phyloP scores from a whole-genome alignment of 2,329 filamentous ascomycete species.

The Paracamarosporium sp. region DNA sequence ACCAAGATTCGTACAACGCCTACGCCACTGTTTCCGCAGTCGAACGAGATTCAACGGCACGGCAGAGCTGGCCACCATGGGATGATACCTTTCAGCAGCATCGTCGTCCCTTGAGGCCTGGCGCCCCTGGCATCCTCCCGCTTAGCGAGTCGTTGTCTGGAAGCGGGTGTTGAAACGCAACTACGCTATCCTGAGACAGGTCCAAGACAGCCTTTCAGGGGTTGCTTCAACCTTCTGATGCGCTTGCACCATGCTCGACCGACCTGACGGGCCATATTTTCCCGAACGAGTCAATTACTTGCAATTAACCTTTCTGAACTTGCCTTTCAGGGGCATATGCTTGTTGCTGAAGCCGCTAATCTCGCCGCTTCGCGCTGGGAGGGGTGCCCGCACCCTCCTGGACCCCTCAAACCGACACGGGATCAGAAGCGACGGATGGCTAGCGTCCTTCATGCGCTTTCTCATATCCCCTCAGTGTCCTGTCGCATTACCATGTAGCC shows the following conservation, averaged over 20 bases:
- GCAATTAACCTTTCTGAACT: constrained; percentile 13
- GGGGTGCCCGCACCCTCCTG: constrained; percentile 26
- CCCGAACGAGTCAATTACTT: constrained; percentile 27
- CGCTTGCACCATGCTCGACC: constrained; percentile 21
- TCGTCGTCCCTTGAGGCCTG: constrained; percentile 23
- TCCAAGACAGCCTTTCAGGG: constrained; percentile 39
- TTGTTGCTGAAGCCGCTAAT: constrained; percentile 29
- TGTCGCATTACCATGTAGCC: constrained; percentile 41
- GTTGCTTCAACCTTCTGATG: constrained; percentile 26
- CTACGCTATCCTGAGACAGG: constrained; percentile 40
- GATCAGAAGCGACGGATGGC: constrained; percentile 39
- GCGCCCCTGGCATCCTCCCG: constrained; percentile 34
- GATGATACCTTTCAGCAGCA: constrained; percentile 17
- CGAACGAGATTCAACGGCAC: not conserved
- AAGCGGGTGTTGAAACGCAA: constrained; percentile 43
- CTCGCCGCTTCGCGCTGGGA: constrained; percentile 25
- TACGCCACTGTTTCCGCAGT: not conserved
- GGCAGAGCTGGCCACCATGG: not conserved
- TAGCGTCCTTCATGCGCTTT: constrained; percentile 47
- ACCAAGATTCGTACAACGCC: not conserved
- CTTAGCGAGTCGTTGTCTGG: constrained; percentile 23
- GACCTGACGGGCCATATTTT: constrained; percentile 13
- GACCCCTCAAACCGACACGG: constrained; percentile 46
- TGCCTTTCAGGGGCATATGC: constrained; percentile 23
- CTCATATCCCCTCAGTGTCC: constrained; percentile 43